phyloP scores from a whole-genome alignment of 2,329 filamentous ascomycete genomes.

The Xylaria polymorpha region DNA sequence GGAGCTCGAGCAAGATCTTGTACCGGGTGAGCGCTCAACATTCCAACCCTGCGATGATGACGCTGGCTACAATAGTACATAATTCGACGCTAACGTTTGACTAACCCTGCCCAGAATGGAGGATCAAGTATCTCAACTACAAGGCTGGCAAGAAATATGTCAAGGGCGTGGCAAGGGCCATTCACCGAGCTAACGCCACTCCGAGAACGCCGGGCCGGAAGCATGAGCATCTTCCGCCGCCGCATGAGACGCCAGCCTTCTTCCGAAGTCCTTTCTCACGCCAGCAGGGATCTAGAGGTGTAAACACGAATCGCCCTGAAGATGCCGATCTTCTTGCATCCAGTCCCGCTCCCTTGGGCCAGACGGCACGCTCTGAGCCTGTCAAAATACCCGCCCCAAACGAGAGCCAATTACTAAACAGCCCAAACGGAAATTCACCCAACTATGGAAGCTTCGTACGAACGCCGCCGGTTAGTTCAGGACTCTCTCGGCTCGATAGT shows the following conservation, averaged over 20 bases:
- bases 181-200: slow-evolving; percentile 69
- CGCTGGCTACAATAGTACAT: not conserved
- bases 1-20: slow-evolving; percentile 86
- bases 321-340: slow-evolving; percentile 44
- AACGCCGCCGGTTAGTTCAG: slow-evolving; percentile 52
- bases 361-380: slow-evolving; percentile 37
- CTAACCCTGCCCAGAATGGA: slow-evolving; percentile 73
- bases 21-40: slow-evolving; percentile 71
- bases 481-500: slow-evolving; percentile 41
- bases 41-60: not conserved
- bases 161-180: slow-evolving; percentile 81
- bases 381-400: slow-evolving; percentile 42
- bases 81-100: slow-evolving; percentile 7
- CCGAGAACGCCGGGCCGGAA: slow-evolving; percentile 54
- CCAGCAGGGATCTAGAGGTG: slow-evolving; percentile 39
- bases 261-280: slow-evolving; percentile 46
- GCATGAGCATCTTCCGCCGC: slow-evolving; percentile 48
- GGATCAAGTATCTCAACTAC: slow-evolving; percentile 93
- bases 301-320: slow-evolving; percentile 26
- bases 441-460: slow-evolving; percentile 67
- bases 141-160: slow-evolving; percentile 95
- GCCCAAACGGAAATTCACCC: slow-evolving; percentile 52
- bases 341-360: slow-evolving; percentile 47
- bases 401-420: slow-evolving; percentile 58
- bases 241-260: slow-evolving; percentile 50